Conservation (phyloP, 768 basidiomycete species). For the Pholiota microspora region DNA sequence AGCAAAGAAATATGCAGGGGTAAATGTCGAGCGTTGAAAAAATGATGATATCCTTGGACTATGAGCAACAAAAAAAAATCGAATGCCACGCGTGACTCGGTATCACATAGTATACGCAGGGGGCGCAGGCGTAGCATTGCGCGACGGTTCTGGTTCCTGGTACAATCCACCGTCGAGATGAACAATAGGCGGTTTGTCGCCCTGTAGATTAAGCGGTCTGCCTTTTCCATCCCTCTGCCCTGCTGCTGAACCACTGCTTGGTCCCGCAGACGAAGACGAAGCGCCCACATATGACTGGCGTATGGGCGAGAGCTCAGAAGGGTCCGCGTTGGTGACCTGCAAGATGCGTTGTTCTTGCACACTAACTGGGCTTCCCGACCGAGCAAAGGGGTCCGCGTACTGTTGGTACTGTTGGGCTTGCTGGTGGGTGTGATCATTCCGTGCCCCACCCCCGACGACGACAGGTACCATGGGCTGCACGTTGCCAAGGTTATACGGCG, state of each 20-base stretch:
- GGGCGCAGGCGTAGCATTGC: constrained; percentile 20
- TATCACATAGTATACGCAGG: constrained; percentile 20
- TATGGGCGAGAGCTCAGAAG: no score
- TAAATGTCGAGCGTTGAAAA: no score
- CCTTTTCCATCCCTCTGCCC: constrained; percentile 29
- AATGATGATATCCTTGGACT: no score
- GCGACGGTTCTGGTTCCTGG: constrained; percentile 20
- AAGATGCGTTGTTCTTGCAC: constrained; percentile 28
- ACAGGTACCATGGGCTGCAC: background rate
- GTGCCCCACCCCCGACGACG: background rate
- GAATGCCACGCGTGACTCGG: no score
- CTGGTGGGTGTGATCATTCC: constrained; percentile 4
- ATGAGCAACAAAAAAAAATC: no score
- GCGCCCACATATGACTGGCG: no score
- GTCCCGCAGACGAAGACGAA: no score
- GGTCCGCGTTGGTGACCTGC: constrained; percentile 40
- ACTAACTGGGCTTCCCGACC: no score
- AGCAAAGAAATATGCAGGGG: background rate
- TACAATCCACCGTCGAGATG: constrained; percentile 39
- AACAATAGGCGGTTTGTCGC: constrained; percentile 33
- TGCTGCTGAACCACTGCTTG: background rate
- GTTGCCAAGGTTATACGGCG: background rate
- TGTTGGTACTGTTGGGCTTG: constrained; percentile 16
- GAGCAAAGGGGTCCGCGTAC: no score
- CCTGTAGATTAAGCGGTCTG: constrained; percentile 20